Conservation (phyloP, 1,284 basidiomycete genomes). For the Mycena citricolor region DNA sequence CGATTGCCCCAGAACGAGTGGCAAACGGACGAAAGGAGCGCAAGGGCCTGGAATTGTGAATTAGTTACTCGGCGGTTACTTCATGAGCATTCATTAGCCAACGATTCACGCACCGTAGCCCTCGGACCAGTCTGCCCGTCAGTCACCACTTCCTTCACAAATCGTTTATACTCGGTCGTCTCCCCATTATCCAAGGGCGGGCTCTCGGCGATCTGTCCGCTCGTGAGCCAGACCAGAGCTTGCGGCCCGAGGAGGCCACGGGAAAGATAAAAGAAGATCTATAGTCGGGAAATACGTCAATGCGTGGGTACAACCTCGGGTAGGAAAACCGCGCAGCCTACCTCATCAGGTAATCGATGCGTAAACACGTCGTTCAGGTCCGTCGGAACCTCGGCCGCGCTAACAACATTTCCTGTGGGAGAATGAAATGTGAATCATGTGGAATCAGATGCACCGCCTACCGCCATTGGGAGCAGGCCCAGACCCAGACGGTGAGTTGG, state of each 20-base stretch:
- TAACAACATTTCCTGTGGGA: no score
- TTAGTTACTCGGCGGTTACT: no score
- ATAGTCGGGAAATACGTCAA: background rate
- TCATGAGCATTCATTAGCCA: background rate
- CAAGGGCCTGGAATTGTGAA: constrained; percentile 66
- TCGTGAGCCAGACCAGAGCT: constrained; percentile 88
- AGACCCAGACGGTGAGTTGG: no score
- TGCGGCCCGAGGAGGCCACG: constrained; percentile 87
- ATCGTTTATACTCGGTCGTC: constrained; percentile 90
- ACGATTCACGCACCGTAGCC: constrained; percentile 53
- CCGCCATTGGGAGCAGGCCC: background rate
- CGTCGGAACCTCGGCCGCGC: constrained; percentile 83
- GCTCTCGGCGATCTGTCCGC: constrained; percentile 80
- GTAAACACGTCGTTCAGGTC: constrained; percentile 98
- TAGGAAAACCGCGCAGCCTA: background rate
- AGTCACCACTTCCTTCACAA: constrained; percentile 94
- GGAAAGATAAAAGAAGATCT: constrained; percentile 91
- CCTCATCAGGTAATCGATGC: constrained; percentile 89
- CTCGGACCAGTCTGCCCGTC: constrained; percentile 90
- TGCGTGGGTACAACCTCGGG: background rate
- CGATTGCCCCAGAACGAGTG: constrained; percentile 80
- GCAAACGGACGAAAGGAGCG: constrained; percentile 76
- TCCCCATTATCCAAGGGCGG: constrained; percentile 95
- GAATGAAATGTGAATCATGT: no score
- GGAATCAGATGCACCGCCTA: background rate